Evolutionary conservation across 176 grass and related monocot species (phyloP).

Genomic region (Otatea glauca): DNA sequence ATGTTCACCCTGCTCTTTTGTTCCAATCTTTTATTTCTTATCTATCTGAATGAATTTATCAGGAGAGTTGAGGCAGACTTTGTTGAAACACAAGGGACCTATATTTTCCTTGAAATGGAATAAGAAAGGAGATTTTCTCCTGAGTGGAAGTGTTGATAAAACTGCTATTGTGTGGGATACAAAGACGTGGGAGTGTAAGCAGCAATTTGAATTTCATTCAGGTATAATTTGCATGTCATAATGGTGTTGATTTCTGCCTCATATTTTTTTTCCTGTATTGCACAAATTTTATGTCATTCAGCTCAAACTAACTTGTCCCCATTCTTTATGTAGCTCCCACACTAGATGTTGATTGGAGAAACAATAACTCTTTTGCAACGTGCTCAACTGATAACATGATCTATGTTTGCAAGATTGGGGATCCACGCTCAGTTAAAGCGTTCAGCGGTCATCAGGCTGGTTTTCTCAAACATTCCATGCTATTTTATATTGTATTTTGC

Average conservation of each 20-base stretch:
- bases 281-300: conserved; percentile 9
- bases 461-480: conserved; percentile 13
- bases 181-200: conserved; percentile 96
- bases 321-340: conserved; percentile 78
- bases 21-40: neutral
- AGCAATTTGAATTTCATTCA: conserved; percentile 98
- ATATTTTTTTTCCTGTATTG: neutral
- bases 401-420: conserved; percentile 95
- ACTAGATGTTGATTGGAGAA: conserved; percentile 98
- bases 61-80: conserved; percentile 91
- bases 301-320: conserved; percentile 5
- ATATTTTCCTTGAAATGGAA: conserved; percentile 99
- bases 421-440: conserved; percentile 71
- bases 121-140: conserved; percentile 92
- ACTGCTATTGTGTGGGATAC: conserved; percentile 99
- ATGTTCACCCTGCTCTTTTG: conserved; percentile 34
- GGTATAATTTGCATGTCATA: conserved; percentile 45
- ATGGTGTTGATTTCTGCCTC: neutral
- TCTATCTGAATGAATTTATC: conserved; percentile 37
- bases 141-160: conserved; percentile 97
- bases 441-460: conserved; percentile 88
- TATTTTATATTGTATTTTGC: neutral
- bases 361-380: conserved; percentile 95
- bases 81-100: conserved; percentile 94
- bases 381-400: conserved; percentile 98